These are phyloP conservation scores for Trametes cinnabarina DNA, from an alignment of 768 basidiomycete genomes.

Conservation along the genomic window DNA sequence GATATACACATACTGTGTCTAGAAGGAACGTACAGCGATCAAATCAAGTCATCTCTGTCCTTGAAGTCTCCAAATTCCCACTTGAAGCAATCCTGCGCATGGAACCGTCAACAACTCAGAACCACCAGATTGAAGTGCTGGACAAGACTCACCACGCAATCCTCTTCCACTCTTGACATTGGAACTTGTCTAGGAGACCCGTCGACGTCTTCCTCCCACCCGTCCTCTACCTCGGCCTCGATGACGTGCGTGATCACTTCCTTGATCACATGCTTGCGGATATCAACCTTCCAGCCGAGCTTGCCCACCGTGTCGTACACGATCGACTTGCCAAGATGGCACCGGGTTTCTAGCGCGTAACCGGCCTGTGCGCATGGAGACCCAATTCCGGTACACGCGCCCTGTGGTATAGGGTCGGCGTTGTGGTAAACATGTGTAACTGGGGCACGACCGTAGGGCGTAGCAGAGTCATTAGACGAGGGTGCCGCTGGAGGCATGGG, in stretches of 20 bases:
- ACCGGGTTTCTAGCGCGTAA: constrained; percentile 61
- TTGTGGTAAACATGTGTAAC: constrained; percentile 57
- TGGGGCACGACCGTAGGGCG: constrained; percentile 21
- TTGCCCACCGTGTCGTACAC: constrained; percentile 67
- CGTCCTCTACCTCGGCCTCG: constrained; percentile 42
- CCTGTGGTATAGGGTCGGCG: constrained; percentile 69
- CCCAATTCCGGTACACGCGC: constrained; percentile 48
- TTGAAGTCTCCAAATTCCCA: constrained; percentile 67
- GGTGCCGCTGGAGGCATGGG: constrained; percentile 45
- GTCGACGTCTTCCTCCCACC: constrained; percentile 38
- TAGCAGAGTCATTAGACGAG: neutral
- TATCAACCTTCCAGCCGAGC: constrained; percentile 58
- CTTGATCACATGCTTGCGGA: constrained; percentile 55
- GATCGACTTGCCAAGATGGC: constrained; percentile 62
- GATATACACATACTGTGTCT: neutral
- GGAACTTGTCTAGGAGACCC: constrained; percentile 52
- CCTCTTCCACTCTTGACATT: constrained; percentile 52
- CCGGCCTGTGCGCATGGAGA: constrained; percentile 60
- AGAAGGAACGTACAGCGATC: constrained; percentile 3
- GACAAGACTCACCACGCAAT: constrained; percentile 53
- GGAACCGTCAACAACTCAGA: constrained; percentile 2
- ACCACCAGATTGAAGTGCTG: too few relatives aligned
- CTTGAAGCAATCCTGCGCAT: constrained; percentile 66
- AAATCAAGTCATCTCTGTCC: constrained; percentile 16
- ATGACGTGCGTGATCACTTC: constrained; percentile 54